phyloP scores from a whole-genome alignment of 169 alveolate genomes.

The Besnoitia besnoiti region DNA sequence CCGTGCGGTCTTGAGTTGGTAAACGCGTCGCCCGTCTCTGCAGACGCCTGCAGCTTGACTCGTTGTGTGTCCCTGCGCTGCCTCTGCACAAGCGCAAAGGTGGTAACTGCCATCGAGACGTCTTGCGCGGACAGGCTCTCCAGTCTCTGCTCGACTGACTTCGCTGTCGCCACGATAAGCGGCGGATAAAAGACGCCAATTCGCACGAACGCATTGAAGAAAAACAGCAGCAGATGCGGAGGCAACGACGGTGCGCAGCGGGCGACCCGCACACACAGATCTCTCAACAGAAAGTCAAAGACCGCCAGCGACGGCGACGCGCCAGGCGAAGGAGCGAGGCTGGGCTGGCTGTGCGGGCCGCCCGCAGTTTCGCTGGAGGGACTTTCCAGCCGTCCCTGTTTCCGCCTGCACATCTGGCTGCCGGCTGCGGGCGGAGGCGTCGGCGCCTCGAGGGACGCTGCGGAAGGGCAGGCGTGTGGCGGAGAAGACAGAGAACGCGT shows the following conservation, averaged over 20 bases:
- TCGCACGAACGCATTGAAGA: slow-evolving; percentile 12
- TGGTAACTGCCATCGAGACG: slow-evolving; percentile 26
- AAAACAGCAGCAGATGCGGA: slow-evolving; percentile 17
- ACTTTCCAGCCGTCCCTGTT: no score
- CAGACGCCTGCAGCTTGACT: no score
- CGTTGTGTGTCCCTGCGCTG: background rate
- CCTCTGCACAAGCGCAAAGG: slow-evolving; percentile 19
- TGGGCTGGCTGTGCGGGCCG: no score
- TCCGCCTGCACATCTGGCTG: no score
- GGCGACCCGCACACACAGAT: background rate
- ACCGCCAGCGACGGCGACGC: background rate
- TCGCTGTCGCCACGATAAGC: background rate
- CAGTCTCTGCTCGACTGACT: background rate
- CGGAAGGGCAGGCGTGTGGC: background rate
- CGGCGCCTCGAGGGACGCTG: background rate
- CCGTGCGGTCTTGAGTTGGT: no score
- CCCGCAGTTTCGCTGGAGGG: no score
- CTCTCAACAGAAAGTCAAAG: background rate
- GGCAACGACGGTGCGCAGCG: slow-evolving; percentile 19
- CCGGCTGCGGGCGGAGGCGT: no score
- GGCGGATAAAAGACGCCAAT: background rate
- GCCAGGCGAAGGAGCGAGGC: background rate
- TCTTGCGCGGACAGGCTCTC: background rate
- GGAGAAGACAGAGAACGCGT: background rate
- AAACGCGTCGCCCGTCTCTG: no score